Conservation (phyloP, 202 grass and related monocot species). For the Alloteropsis angusta region DNA sequence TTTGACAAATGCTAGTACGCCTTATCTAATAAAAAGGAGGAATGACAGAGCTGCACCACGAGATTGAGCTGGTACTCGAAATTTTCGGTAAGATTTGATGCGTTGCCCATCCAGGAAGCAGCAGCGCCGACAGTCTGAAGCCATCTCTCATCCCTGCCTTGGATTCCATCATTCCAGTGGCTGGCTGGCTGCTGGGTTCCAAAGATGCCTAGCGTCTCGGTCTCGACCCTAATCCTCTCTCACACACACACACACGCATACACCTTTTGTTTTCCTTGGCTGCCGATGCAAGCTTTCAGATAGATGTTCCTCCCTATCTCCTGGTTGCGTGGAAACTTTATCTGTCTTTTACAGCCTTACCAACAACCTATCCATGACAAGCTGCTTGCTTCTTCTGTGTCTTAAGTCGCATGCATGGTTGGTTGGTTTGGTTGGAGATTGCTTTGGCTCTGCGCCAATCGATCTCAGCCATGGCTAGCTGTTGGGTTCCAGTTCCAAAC, state of each 20-base stretch:
- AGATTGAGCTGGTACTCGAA: too few species aligned
- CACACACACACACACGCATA: background rate
- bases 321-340: background rate
- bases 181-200: background rate
- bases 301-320: slow-evolving; percentile 10
- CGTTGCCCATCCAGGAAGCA: background rate
- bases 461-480: background rate
- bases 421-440: slow-evolving; percentile 6
- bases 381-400: background rate
- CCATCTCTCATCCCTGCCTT: background rate
- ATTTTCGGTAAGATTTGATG: background rate
- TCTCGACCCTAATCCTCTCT: background rate
- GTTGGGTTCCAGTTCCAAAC: background rate
- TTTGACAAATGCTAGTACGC: too few species aligned
- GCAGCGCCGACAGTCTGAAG: background rate
- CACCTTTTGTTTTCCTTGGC: background rate
- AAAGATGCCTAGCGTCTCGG: background rate
- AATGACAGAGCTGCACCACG: too few species aligned
- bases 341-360: background rate
- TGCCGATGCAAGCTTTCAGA: background rate
- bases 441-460: background rate
- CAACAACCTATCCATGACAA: background rate
- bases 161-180: background rate
- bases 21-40: too few species aligned
- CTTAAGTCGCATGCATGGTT: background rate